phyloP scores from a whole-genome alignment of 129 eudicot species.

The Chrysanthemum lavandulifolium region DNA sequence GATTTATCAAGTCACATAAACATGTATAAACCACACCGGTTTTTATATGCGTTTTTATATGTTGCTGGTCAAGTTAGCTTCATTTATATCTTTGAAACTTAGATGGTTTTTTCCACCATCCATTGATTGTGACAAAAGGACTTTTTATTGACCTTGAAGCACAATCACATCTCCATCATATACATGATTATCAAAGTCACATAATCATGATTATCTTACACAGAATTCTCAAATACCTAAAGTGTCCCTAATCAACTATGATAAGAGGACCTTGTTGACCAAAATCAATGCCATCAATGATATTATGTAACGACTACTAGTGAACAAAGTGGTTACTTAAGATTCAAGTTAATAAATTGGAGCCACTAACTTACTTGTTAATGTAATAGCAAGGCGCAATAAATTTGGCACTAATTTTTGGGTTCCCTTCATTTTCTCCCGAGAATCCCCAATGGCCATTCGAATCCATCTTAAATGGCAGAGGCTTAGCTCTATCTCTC shows the following conservation, averaged over 20 bases:
- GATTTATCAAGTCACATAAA: too few relatives aligned
- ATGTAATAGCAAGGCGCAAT: slow-evolving; percentile 86
- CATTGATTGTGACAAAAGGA: too few relatives aligned
- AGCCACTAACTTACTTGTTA: slow-evolving; percentile 64
- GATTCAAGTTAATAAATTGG: background rate
- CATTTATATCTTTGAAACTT: too few relatives aligned
- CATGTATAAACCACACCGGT: too few relatives aligned
- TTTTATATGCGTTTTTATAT: too few relatives aligned
- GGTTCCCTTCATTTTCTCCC: slow-evolving; percentile 85
- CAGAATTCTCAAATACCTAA: slow-evolving; percentile 4
- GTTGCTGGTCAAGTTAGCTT: too few relatives aligned
- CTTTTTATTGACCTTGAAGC: too few relatives aligned
- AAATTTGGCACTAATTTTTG: slow-evolving; percentile 78
- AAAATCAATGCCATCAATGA: slow-evolving; percentile 1
- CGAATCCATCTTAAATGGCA: slow-evolving; percentile 87
- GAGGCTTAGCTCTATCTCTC: slow-evolving; percentile 95
- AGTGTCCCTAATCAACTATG: background rate
- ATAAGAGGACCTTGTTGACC: slow-evolving; percentile 2
- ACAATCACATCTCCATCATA: too few relatives aligned
- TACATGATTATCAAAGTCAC: too few relatives aligned
- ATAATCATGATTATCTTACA: too few relatives aligned
- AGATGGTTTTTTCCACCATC: too few relatives aligned
- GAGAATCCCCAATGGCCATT: slow-evolving; percentile 88
- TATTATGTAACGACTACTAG: background rate
- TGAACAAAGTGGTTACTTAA: background rate